A percentile compares a stretch with the other conserved stretches of the same genome.
These are phyloP conservation scores for Mycena olivaceomarginata DNA, from an alignment of 768 basidiomycete genomes.

Conservation along the genomic window DNA sequence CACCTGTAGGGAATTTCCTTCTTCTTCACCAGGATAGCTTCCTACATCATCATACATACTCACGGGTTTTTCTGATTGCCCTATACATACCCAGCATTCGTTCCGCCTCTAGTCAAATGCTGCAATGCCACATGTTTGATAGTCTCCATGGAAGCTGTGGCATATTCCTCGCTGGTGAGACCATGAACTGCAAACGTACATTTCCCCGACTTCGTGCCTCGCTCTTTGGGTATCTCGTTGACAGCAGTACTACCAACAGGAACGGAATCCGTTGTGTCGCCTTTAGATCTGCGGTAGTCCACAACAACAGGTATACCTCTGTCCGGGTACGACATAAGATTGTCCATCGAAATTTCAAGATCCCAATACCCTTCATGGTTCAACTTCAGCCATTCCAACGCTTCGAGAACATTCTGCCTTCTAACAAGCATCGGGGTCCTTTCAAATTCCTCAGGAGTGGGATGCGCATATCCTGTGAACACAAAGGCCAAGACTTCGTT, in stretches of 20 bases:
- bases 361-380: constrained; percentile 37
- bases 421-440: constrained; percentile 41
- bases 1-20: too few species aligned
- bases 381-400: constrained; percentile 34
- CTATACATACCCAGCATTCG: neutral
- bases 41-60: too few species aligned
- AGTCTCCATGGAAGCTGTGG: neutral
- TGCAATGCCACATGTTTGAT: neutral
- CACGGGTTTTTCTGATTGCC: neutral
- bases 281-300: constrained; percentile 5
- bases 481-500: constrained; percentile 46
- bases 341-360: constrained; percentile 29
- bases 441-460: neutral
- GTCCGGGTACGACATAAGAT: constrained; percentile 19
- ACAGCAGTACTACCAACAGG: neutral
- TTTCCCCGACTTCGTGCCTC: neutral
- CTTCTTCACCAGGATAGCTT: too few species aligned
- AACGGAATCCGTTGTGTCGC: neutral
- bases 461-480: neutral
- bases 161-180: neutral
- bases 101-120: neutral
- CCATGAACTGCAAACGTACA: neutral
- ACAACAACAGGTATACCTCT: constrained; percentile 34
- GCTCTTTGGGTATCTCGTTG: neutral
- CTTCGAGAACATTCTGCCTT: constrained; percentile 22